Conservation (phyloP, 768 basidiomycete species). For the Agaricus bisporus region DNA sequence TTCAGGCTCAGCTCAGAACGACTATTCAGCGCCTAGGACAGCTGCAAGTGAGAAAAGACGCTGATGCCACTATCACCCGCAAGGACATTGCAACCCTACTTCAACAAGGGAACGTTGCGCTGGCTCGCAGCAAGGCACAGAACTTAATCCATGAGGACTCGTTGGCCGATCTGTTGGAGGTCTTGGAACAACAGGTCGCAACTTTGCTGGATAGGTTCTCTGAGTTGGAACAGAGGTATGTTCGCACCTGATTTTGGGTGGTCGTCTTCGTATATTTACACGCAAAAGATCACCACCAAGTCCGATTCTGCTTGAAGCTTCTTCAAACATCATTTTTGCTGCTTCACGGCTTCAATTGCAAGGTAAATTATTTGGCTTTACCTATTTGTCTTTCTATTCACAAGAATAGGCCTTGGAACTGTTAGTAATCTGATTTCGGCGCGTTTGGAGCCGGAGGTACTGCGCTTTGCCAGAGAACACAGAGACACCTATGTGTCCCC, state of each 20-base stretch:
- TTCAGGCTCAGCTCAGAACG: constrained; percentile 57
- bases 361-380: constrained; percentile 33
- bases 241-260: constrained; percentile 7
- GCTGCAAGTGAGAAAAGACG: constrained; percentile 63
- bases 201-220: constrained; percentile 49
- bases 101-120: constrained; percentile 49
- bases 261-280: neutral
- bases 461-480: constrained; percentile 44
- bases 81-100: constrained; percentile 65
- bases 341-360: constrained; percentile 49
- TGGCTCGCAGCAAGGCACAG: constrained; percentile 72
- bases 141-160: constrained; percentile 59
- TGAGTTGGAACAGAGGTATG: constrained; percentile 49
- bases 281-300: constrained; percentile 35
- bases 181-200: constrained; percentile 63
- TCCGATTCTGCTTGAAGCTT: constrained; percentile 56
- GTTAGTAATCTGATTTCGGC: constrained; percentile 51
- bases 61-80: constrained; percentile 54
- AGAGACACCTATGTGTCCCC: constrained; percentile 49
- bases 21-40: constrained; percentile 64
- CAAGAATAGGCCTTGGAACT: constrained; percentile 44
- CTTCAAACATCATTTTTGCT: constrained; percentile 61
- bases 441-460: constrained; percentile 52
- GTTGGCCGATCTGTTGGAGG: constrained; percentile 55
- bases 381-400: constrained; percentile 8